Conservation (phyloP, 1,139 yeast genomes). For the Suhomyces chickasaworum region DNA sequence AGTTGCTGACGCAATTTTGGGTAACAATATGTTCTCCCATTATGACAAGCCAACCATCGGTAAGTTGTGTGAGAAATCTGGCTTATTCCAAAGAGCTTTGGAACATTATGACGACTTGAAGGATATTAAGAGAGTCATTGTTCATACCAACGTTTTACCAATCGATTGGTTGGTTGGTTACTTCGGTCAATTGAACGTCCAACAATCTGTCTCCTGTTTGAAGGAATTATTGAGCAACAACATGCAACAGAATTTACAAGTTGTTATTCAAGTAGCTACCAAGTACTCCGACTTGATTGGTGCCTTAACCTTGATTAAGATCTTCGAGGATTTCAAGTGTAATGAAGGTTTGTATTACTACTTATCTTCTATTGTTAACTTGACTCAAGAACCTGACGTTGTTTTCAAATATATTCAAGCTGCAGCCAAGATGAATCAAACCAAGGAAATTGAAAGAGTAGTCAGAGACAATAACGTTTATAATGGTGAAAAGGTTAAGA, state of each 20-base stretch:
- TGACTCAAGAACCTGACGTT: constrained; percentile 92
- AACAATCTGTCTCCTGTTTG: constrained; percentile 86
- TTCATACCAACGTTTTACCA: constrained; percentile 83
- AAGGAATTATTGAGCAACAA: constrained; percentile 82
- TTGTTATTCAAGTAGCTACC: constrained; percentile 94
- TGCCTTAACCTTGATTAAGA: constrained; percentile 75
- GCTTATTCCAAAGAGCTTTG: constrained; percentile 89
- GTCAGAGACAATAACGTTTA: constrained; percentile 93
- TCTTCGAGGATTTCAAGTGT: constrained; percentile 92
- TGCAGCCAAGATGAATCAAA: constrained; percentile 88
- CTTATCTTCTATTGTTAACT: constrained; percentile 87
- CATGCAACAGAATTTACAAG: constrained; percentile 86
- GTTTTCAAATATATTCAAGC: constrained; percentile 95
- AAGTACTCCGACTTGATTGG: constrained; percentile 95
- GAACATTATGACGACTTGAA: constrained; percentile 93
- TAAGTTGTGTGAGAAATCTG: constrained; percentile 89
- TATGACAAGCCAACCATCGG: constrained; percentile 95
- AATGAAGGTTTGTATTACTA: constrained; percentile 93
- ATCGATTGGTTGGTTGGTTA: constrained; percentile 91
- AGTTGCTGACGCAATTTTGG: constrained; percentile 98
- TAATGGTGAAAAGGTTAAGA: constrained; percentile 96
- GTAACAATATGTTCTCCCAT: constrained; percentile 93
- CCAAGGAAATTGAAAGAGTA: constrained; percentile 91
- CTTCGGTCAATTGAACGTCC: constrained; percentile 93
- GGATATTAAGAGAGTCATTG: constrained; percentile 93